Conservation (phyloP, 2,329 filamentous ascomycete genomes). For the Lasiodiplodia sp. region DNA sequence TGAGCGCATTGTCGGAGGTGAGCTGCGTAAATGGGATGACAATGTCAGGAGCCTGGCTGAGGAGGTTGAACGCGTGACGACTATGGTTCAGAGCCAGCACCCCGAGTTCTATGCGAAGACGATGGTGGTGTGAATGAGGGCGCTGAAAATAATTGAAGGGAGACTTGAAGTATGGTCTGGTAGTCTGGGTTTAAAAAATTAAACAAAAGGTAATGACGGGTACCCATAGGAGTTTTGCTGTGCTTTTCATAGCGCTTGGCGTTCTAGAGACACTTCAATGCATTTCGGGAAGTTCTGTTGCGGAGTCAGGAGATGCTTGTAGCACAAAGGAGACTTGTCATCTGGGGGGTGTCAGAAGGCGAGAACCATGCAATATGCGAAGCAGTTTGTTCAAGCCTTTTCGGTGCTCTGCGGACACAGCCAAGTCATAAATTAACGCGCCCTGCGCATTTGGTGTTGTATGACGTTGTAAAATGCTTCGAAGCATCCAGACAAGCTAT, state of each 20-base stretch:
- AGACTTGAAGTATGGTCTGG: too few relatives aligned
- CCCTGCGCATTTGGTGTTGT: too few relatives aligned
- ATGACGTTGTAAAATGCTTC: too few relatives aligned
- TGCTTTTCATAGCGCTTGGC: slow-evolving; percentile 9
- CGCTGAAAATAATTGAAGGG: not conserved
- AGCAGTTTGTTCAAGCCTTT: not conserved
- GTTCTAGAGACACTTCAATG: not conserved
- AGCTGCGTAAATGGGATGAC: slow-evolving; percentile 85
- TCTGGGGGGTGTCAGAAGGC: not conserved
- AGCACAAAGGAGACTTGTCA: not conserved
- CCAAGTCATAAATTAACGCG: not conserved
- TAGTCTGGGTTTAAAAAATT: not conserved
- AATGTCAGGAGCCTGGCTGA: slow-evolving; percentile 88
- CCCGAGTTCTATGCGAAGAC: slow-evolving; percentile 61
- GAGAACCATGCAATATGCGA: not conserved
- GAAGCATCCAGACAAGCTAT: too few relatives aligned
- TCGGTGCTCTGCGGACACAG: not conserved
- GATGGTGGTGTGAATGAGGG: slow-evolving; percentile 21
- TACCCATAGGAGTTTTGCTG: not conserved
- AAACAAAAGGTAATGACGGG: not conserved
- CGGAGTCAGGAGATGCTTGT: not conserved
- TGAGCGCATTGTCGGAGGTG: slow-evolving; percentile 66
- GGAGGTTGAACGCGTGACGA: slow-evolving; percentile 86
- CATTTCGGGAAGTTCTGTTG: not conserved
- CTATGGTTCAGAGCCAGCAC: slow-evolving; percentile 79